A percentile compares a stretch with the other conserved stretches of the same genome.
phyloP scores from a whole-genome alignment of 2,329 filamentous ascomycete species.

The Cladobotryum protrusum region DNA sequence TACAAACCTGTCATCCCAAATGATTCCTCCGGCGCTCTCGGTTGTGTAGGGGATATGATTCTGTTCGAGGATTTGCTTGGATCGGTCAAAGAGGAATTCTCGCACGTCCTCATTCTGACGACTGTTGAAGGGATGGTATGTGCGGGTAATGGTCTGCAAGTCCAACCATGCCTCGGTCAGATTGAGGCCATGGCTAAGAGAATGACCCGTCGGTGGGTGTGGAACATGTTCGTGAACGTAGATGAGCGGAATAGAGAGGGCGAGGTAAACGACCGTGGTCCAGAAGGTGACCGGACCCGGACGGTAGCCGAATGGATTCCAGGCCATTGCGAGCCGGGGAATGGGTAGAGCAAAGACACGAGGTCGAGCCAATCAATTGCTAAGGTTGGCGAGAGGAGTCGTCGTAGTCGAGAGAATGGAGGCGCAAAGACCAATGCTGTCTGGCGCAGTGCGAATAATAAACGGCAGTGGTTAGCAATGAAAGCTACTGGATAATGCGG shows the following conservation, averaged over 20 bases:
- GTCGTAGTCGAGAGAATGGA: background rate
- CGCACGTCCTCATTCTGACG: conserved; percentile 75
- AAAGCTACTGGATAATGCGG: background rate
- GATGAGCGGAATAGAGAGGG: conserved; percentile 65
- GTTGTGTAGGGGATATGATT: conserved; percentile 48
- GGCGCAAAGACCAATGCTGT: background rate
- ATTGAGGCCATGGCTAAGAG: conserved; percentile 58
- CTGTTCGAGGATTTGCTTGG: conserved; percentile 60
- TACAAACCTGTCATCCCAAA: conserved; percentile 22
- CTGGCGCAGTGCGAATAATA: background rate
- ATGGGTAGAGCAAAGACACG: background rate
- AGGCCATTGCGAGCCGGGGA: conserved; percentile 20
- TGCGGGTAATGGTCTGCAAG: conserved; percentile 64
- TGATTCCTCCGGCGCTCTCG: conserved; percentile 30
- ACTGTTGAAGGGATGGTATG: conserved; percentile 86
- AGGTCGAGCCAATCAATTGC: background rate
- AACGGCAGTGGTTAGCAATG: background rate
- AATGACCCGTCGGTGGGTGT: conserved; percentile 46
- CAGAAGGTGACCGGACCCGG: conserved; percentile 77
- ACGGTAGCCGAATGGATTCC: conserved; percentile 67
- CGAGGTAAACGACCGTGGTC: conserved; percentile 69
- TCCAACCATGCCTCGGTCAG: conserved; percentile 83
- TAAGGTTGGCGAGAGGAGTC: background rate
- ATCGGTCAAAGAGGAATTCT: conserved; percentile 64
- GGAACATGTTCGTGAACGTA: conserved; percentile 73